Conservation (phyloP, 495 filamentous ascomycete genomes). For the Saxophila tyrrhenica region DNA sequence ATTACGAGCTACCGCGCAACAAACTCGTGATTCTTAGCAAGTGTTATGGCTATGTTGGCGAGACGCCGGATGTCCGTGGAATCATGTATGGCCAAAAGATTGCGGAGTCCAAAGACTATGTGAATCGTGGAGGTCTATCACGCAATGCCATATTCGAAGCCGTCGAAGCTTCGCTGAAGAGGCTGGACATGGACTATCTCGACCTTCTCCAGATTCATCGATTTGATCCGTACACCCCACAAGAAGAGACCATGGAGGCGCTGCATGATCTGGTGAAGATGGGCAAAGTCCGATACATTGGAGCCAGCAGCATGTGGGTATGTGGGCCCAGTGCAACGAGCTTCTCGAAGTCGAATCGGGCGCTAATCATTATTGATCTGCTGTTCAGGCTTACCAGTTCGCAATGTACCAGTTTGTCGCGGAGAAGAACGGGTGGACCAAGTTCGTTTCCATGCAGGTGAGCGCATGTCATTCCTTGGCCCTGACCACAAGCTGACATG, state of each 20-base stretch:
- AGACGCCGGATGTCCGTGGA: conserved; percentile 18
- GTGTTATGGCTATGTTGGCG: conserved; percentile 30
- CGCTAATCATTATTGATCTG: too few species aligned
- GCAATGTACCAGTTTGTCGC: conserved; percentile 44
- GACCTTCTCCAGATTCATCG: conserved; percentile 69
- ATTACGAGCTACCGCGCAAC: conserved; percentile 35
- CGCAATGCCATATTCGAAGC: conserved; percentile 49
- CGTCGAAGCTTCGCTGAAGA: conserved; percentile 54
- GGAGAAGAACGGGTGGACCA: conserved; percentile 42
- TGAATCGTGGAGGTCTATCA: conserved; percentile 31
- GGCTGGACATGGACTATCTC: conserved; percentile 54
- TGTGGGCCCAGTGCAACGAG: too few species aligned
- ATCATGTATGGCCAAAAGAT: conserved; percentile 13
- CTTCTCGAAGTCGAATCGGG: too few species aligned
- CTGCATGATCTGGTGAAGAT: conserved; percentile 48
- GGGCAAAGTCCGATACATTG: conserved; percentile 44
- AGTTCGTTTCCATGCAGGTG: conserved; percentile 31
- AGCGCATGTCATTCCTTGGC: not conserved
- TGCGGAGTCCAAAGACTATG: conserved; percentile 29
- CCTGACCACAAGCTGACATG: not conserved
- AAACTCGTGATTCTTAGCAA: conserved; percentile 39
- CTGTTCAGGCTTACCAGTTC: conserved; percentile 11
- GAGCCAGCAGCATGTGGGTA: conserved; percentile 40
- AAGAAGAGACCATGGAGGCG: conserved; percentile 61
- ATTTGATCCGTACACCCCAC: conserved; percentile 43